A percentile compares a stretch with the other conserved stretches of the same genome.
These are phyloP conservation scores for Cornus suecica DNA, from an alignment of 148 eudicot species.

Conservation along the genomic window DNA sequence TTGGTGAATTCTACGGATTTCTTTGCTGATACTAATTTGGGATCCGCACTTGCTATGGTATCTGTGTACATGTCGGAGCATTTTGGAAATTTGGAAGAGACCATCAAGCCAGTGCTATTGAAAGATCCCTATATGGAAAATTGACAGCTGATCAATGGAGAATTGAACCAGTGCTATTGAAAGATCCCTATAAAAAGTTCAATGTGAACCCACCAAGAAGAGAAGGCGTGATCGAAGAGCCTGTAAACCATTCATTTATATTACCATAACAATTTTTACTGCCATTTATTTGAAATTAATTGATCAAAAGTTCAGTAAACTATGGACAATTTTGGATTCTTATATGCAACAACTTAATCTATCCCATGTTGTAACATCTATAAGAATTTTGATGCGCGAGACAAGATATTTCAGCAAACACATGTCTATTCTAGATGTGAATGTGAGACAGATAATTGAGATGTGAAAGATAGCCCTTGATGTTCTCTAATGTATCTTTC, in stretches of 20 bases:
- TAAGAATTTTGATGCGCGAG: no score
- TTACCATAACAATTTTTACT: neutral
- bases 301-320: neutral
- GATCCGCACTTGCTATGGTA: constrained; percentile 80
- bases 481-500: no score
- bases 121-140: constrained; percentile 56
- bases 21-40: constrained; percentile 76
- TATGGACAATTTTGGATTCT: neutral
- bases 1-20: constrained; percentile 79
- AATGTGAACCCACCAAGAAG: neutral
- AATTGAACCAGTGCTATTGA: constrained; percentile 52
- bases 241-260: neutral
- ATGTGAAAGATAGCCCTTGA: no score
- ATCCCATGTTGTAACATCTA: no score
- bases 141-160: neutral
- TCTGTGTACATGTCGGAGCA: constrained; percentile 82
- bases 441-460: no score
- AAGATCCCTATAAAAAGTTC: constrained; percentile 40
- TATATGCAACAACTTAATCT: neutral
- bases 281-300: neutral
- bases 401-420: no score
- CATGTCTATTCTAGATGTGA: no score
- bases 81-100: constrained; percentile 86
- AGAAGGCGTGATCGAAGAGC: neutral
- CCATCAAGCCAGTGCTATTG: constrained; percentile 62